Evolutionary conservation across 208 protist genomes (phyloP), one percentile per base, ranked within the genome.

Genomic region (Leptomonas seymouri): DNA sequence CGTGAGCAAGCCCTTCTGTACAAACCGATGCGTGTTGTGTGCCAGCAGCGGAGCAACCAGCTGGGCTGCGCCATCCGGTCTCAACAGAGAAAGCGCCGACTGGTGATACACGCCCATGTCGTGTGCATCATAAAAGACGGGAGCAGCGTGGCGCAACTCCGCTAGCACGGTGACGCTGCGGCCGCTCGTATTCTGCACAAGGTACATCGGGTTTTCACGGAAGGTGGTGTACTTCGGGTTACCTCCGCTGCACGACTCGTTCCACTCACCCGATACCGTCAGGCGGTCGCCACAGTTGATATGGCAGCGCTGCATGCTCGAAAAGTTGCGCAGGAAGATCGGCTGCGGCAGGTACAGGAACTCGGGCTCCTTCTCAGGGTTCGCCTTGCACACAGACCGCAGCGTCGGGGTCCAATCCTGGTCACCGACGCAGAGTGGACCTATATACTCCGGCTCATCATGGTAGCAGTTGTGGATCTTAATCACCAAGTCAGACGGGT

Each of bases 251-350:
- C 80, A 90, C 42, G 74, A 78, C 28, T 81, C 74, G 71, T 79
- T 89, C 87, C 90, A 95, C 69, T 91, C 79, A 8, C 90, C 90
- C 15, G 76, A 69, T 23, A 78, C 76, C 50, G 61, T 91, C 57
- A 91, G 76, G 21, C 86, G 89, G 54, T 92, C 86, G 39, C 89
- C 89, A 51, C 86, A 94, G 81, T 93, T 93, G 67, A 94, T 87
- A 62, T 91, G 84, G 74, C 89, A 94, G 25, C 85, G 86, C 70
- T 92, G 86, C 80, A 94, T 88, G 69, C 85, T 83, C 55, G 72
- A 81, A 72, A 94, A 94, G 78, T 94, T 90, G 25, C 75, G 65
- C 55, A 94, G 78, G 68, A 94, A 94, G 41, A 64, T 79, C 28
- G 71, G 70, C 53, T 91, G 71, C 45, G 89, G 89, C 63, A 91